Conservation (phyloP, 495 filamentous ascomycete genomes). For the Diplogelasinospora grovesii region DNA sequence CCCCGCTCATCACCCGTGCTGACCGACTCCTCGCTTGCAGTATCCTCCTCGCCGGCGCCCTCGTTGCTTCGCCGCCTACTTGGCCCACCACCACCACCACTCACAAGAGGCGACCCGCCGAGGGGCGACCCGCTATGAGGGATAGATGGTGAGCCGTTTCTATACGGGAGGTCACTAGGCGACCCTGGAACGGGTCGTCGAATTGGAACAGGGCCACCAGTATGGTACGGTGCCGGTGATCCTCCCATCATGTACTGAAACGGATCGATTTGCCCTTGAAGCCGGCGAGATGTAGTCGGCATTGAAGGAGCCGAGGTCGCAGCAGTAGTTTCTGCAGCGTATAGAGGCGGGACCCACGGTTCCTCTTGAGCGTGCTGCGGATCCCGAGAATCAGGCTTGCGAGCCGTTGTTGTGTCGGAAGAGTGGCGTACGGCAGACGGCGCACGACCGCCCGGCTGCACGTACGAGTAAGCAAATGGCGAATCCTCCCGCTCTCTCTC, state of each 20-base stretch:
- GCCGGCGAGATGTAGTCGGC: slow-evolving; percentile 3
- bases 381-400: slow-evolving; percentile 19
- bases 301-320: slow-evolving; percentile 9
- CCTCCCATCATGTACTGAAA: slow-evolving; percentile 38
- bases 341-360: slow-evolving; percentile 4
- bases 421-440: slow-evolving; percentile 19
- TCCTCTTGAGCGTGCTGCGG: slow-evolving; percentile 11
- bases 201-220: slow-evolving; percentile 11
- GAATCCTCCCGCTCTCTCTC: slow-evolving; percentile 28
- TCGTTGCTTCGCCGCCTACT: slow-evolving; percentile 9
- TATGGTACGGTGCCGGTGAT: slow-evolving; percentile 21
- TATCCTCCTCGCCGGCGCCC: slow-evolving; percentile 11
- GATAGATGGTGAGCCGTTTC: no score
- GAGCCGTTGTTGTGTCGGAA: slow-evolving; percentile 22
- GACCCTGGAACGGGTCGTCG: slow-evolving; percentile 10
- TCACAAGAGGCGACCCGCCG: no score
- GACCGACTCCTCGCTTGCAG: slow-evolving; percentile 12
- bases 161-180: slow-evolving; percentile 1
- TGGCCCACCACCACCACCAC: no score
- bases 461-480: slow-evolving; percentile 39
- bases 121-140: no score
- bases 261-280: slow-evolving; percentile 20
- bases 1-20: slow-evolving; percentile 16
- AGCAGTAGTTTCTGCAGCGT: background rate
- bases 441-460: slow-evolving; percentile 10